Conservation (phyloP, 164 flowering plant species). For the Platanus orientalis region DNA sequence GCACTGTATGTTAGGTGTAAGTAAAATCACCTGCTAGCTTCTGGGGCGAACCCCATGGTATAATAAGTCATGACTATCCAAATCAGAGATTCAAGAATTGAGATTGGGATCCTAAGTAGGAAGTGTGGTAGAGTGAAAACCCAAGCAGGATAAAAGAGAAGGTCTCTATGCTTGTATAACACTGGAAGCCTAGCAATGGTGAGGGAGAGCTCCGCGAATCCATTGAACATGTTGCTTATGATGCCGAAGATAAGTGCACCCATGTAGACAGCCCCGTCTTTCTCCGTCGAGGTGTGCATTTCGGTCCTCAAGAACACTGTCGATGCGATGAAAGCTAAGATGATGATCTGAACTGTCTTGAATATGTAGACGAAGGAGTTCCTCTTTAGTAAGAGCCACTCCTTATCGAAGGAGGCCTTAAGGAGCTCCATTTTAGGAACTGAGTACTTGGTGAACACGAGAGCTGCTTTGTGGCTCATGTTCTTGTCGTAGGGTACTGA, state of each 20-base stretch:
- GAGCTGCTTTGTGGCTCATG: constrained; percentile 68
- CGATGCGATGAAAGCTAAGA: constrained; percentile 53
- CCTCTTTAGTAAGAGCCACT: constrained; percentile 71
- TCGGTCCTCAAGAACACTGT: constrained; percentile 66
- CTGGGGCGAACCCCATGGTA: constrained; percentile 89
- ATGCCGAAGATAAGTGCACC: constrained; percentile 70
- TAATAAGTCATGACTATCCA: constrained; percentile 70
- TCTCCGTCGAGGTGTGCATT: constrained; percentile 49
- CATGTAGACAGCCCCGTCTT: constrained; percentile 56
- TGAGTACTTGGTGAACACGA: constrained; percentile 53
- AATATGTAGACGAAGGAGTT: constrained; percentile 75
- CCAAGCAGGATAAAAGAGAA: constrained; percentile 87
- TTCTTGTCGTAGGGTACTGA: constrained; percentile 59
- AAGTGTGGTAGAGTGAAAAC: constrained; percentile 72
- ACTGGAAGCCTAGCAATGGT: constrained; percentile 84
- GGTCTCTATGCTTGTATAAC: constrained; percentile 91
- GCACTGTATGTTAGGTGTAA: too few relatives aligned
- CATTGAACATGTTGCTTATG: constrained; percentile 83
- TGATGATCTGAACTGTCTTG: constrained; percentile 72
- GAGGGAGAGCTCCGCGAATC: constrained; percentile 76
- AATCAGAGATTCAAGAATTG: constrained; percentile 60
- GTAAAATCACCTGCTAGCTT: constrained; percentile 86
- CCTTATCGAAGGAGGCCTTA: constrained; percentile 68
- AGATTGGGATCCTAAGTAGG: constrained; percentile 64
- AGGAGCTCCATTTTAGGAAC: constrained; percentile 66